Evolutionary conservation across 2,329 filamentous ascomycete genomes (phyloP), one percentile per base, ranked within the genome.

Genomic region (Coniella lustricola): DNA sequence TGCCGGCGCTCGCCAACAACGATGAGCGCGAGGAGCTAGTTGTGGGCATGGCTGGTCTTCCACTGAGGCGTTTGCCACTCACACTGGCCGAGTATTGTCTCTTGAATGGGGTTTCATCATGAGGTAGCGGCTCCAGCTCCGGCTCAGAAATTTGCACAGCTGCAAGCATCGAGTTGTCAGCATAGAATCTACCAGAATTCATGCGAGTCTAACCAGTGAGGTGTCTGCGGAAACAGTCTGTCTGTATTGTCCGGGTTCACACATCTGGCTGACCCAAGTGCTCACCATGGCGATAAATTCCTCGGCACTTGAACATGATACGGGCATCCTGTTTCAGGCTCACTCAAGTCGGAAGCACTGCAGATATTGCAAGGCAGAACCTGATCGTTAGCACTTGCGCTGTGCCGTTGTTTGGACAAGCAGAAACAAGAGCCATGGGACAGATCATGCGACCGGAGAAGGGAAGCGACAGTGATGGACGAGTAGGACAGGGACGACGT

Each of bases 121-220:
- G 54, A 14, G 61, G 54, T 12, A 64, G 56, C 25, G 59, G 75
- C 48, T 68, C 66, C 17, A 76, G 75, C 56, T 81, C 66, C 17
- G 76, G 75, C 56, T 81, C 77, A 40, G 76, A 72, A 51, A 81
- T 81, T 58, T 81, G 76, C 46, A 81, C 78, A 49, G 76, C 77
- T 74, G 49, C 37, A 31, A 39, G 41, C 22, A 31, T 33, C 48
- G 55, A 62, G 34, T 16, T 14, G 34, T 51, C 32, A 51, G 49
- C 31, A 60, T 57, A 32, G 25, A 29, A 5, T 29, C 25, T 29
- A 10, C 25, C 40, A 32, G 40, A 32, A 17, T 35, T 31, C 14
- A 12, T 20, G n/a, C 12, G 3, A 32, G 5, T 7, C 4, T 20
- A 7, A 14, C 20, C 20, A 17, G 34, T 21, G 31, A 18, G 20